Conservation (phyloP, 202 grass and related monocot genomes). For the Dendrocalamus latiflorus region DNA sequence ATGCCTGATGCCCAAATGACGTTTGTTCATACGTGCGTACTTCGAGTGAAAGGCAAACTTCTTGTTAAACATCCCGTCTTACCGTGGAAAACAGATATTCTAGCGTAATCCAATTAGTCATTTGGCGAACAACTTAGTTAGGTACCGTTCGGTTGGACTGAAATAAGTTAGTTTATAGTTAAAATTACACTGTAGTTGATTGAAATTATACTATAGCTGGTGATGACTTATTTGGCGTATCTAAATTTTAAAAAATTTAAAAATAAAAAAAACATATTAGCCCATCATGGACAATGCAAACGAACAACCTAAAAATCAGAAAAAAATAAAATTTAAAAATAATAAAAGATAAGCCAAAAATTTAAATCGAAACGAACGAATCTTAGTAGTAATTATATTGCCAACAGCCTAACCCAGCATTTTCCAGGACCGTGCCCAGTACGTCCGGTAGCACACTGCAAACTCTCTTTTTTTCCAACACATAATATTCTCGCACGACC, state of each 20-base stretch:
- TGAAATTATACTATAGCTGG: too few species aligned
- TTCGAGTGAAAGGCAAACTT: background rate
- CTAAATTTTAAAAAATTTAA: too few species aligned
- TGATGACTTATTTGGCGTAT: rapidly evolving
- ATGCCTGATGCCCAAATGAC: background rate
- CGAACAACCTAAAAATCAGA: too few species aligned
- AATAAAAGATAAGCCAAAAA: too few species aligned
- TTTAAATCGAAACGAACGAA: rapidly evolving
- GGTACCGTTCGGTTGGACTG: too few species aligned
- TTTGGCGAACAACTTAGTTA: background rate
- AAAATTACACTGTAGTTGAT: rapidly evolving
- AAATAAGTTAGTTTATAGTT: too few species aligned
- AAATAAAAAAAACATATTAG: too few species aligned
- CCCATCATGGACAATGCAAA: too few species aligned
- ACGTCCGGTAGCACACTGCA: background rate
- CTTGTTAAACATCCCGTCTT: background rate
- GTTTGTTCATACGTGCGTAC: background rate
- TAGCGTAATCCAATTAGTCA: too few species aligned
- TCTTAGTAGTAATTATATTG: background rate
- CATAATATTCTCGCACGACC: too few species aligned
- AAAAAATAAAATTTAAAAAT: too few species aligned
- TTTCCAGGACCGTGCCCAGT: background rate
- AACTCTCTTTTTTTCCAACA: too few species aligned
- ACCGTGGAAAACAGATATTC: background rate
- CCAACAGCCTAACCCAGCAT: background rate